Evolutionary conservation across 179 eudicot genomes (phyloP).

Genomic region (Patellifolia procumbens): DNA sequence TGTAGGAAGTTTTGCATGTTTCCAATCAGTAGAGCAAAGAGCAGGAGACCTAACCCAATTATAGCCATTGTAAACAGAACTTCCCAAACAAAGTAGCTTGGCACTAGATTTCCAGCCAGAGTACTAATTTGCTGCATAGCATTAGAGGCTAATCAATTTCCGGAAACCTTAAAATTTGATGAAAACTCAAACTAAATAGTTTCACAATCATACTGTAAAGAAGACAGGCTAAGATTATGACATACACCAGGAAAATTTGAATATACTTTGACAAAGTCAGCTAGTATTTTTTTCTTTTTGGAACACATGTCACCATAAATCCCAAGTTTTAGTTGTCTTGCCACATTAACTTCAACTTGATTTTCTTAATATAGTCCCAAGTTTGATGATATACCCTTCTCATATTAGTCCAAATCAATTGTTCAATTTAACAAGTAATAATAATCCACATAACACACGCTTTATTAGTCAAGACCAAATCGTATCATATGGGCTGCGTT

Average conservation of each 20-base stretch:
- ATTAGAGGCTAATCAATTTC: constrained; percentile 7
- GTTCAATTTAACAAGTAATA: no score
- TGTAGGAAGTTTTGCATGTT: constrained; percentile 94
- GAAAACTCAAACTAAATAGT: not conserved
- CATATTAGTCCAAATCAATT: no score
- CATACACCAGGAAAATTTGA: not conserved
- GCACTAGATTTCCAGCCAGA: constrained; percentile 74
- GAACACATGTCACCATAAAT: no score
- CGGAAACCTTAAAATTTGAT: not conserved
- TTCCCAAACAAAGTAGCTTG: constrained; percentile 83
- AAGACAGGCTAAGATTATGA: not conserved
- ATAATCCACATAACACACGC: no score
- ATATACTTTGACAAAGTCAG: not conserved
- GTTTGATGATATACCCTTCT: no score
- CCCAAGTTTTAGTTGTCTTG: no score
- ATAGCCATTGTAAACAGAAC: constrained; percentile 86
- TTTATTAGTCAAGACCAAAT: no score
- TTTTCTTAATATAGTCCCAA: no score
- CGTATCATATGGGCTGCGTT: no score
- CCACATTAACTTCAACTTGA: no score
- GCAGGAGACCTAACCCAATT: constrained; percentile 75
- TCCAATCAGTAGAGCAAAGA: constrained; percentile 85
- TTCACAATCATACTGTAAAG: constrained; percentile 4
- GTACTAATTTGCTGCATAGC: constrained; percentile 83
- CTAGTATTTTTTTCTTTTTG: not conserved